phyloP scores from a whole-genome alignment of 129 eudicot species.

The Artemisia annua region DNA sequence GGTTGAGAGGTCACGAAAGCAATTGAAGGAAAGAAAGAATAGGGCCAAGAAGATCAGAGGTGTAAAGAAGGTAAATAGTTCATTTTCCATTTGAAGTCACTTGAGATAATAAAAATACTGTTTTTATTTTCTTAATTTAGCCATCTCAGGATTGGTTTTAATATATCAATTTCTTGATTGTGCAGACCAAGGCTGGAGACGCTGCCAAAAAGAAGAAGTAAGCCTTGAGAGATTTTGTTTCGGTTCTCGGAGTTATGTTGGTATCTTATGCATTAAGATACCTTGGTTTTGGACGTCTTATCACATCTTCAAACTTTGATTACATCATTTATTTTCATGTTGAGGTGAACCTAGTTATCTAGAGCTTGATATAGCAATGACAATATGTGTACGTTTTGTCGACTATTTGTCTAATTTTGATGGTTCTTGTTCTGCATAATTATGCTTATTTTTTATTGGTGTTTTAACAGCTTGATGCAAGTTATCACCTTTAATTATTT shows the following conservation, averaged over 20 bases:
- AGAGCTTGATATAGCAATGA: slow-evolving; percentile 26
- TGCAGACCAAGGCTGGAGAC: slow-evolving; percentile 83
- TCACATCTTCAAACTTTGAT: slow-evolving; percentile 16
- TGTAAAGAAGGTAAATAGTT: slow-evolving; percentile 53
- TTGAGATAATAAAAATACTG: neutral
- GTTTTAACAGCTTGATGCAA: neutral
- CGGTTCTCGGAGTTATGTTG: slow-evolving; percentile 13
- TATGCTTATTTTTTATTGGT: neutral
- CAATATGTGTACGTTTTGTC: slow-evolving; percentile 4
- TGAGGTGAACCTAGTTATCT: slow-evolving; percentile 21
- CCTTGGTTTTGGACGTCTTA: slow-evolving; percentile 16
- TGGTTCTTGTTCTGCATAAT: slow-evolving; percentile 10
- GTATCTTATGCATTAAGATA: slow-evolving; percentile 11
- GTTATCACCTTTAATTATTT: no score
- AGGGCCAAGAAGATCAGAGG: slow-evolving; percentile 74
- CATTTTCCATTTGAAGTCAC: neutral
- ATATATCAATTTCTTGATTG: neutral
- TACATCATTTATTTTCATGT: slow-evolving; percentile 17
- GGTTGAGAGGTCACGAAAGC: slow-evolving; percentile 68
- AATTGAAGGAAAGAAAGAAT: slow-evolving; percentile 72
- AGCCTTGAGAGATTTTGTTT: slow-evolving; percentile 23
- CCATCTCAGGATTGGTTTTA: neutral
- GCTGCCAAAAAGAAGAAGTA: slow-evolving; percentile 93
- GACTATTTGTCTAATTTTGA: slow-evolving; percentile 17
- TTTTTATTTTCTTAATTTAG: no score